Evolutionary conservation across 257 asterid species (phyloP).

Genomic region (Prunella vulgaris): DNA sequence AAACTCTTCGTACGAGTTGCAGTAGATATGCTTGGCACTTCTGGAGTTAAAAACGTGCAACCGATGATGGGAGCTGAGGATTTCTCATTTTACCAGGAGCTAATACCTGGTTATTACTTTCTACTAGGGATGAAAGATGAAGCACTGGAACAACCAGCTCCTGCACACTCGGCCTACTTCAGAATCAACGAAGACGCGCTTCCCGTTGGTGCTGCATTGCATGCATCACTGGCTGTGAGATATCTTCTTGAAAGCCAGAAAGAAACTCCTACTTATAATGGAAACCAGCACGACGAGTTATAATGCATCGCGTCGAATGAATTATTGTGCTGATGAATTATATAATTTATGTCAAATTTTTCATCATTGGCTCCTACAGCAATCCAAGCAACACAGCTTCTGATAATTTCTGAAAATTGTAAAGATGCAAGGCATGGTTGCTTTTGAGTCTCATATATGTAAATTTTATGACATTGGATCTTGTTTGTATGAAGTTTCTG

Average conservation of each 20-base stretch:
- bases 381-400: neutral
- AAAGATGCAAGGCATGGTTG: neutral
- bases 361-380: too few relatives aligned
- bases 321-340: slow-evolving; percentile 17
- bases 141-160: slow-evolving; percentile 8
- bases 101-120: slow-evolving; percentile 67
- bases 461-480: neutral
- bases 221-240: slow-evolving; percentile 65
- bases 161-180: slow-evolving; percentile 63
- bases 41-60: slow-evolving; percentile 38
- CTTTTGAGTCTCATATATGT: neutral
- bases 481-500: neutral
- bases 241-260: slow-evolving; percentile 40
- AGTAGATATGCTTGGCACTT: slow-evolving; percentile 47
- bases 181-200: slow-evolving; percentile 56
- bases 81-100: slow-evolving; percentile 63
- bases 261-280: neutral
- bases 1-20: slow-evolving; percentile 51
- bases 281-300: neutral
- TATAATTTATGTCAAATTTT: too few relatives aligned
- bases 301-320: neutral
- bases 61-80: slow-evolving; percentile 81
- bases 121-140: slow-evolving; percentile 53
- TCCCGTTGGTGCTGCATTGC: slow-evolving; percentile 77
- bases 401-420: neutral